Conservation (phyloP, 2,329 filamentous ascomycete genomes). For the Zelopaecilomyces penicillatus region DNA sequence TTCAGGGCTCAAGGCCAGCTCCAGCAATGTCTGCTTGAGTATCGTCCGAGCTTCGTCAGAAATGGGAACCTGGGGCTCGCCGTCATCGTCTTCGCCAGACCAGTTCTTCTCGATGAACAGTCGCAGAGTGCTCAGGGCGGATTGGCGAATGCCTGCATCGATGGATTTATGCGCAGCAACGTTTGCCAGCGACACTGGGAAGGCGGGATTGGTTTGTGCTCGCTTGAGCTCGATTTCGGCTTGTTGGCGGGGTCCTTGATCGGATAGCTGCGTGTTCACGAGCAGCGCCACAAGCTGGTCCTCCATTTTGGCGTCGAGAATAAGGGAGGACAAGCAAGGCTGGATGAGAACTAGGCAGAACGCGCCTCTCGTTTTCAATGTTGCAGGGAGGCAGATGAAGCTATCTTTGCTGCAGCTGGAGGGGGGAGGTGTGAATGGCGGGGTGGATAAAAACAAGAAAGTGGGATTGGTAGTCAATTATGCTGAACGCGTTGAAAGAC, state of each 20-base stretch:
- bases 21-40: conserved; percentile 65
- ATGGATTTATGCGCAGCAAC: conserved; percentile 72
- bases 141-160: conserved; percentile 68
- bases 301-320: conserved; percentile 55
- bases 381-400: no score
- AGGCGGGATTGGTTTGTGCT: conserved; percentile 60
- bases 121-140: conserved; percentile 71
- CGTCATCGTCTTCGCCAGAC: conserved; percentile 67
- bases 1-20: conserved; percentile 64
- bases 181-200: conserved; percentile 70
- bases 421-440: conserved; percentile 6
- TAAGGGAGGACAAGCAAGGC: not conserved
- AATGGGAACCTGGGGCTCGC: conserved; percentile 54
- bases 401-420: not conserved
- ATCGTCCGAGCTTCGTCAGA: conserved; percentile 64
- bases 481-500: not conserved
- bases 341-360: not conserved
- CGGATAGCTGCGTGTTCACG: conserved; percentile 71
- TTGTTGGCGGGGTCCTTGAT: conserved; percentile 69
- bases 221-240: conserved; percentile 77
- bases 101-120: conserved; percentile 79
- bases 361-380: no score
- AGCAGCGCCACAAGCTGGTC: conserved; percentile 85
- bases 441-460: conserved; percentile 9
- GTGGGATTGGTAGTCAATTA: not conserved